A percentile compares a stretch with the other conserved stretches of the same genome.
phyloP scores from a whole-genome alignment of 768 basidiomycete species.

The Thelephora aurantiotincta region DNA sequence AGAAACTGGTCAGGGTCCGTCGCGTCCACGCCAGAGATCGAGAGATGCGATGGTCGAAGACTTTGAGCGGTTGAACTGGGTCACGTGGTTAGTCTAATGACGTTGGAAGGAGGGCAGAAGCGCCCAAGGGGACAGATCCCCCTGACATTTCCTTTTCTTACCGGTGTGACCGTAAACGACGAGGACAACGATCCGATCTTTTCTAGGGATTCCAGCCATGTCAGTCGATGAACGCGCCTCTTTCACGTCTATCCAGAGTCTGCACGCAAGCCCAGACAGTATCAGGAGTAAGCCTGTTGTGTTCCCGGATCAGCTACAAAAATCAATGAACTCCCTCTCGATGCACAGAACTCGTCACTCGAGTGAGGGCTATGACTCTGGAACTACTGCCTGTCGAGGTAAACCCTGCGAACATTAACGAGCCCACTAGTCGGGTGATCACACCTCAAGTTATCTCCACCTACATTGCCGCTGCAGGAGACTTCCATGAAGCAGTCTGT shows the following conservation, averaged over 20 bases:
- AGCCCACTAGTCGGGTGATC: slow-evolving; percentile 72
- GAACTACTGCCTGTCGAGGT: slow-evolving; percentile 75
- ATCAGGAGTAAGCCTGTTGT: background rate
- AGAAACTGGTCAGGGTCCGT: background rate
- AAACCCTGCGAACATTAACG: slow-evolving; percentile 44
- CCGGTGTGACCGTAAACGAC: too few relatives aligned
- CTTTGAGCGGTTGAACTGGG: background rate
- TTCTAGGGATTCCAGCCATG: background rate
- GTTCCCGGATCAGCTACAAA: background rate
- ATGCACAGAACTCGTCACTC: slow-evolving; percentile 58
- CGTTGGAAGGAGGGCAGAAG: too few relatives aligned
- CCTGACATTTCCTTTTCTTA: too few relatives aligned
- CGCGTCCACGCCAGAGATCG: background rate
- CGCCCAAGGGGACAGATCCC: too few relatives aligned
- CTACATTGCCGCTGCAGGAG: slow-evolving; percentile 71
- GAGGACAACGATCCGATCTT: too few relatives aligned
- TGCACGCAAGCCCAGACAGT: too few relatives aligned
- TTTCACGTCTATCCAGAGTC: too few relatives aligned
- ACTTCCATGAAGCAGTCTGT: slow-evolving; percentile 73
- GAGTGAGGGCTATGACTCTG: slow-evolving; percentile 63
- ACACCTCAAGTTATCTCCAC: slow-evolving; percentile 68
- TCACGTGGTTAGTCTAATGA: background rate
- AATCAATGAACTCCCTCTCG: background rate
- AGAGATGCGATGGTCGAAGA: too few relatives aligned
- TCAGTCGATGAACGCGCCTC: background rate